These are phyloP conservation scores for Oxytropis ochrocephala DNA, from an alignment of 306 rosid species.

Conservation along the genomic window DNA sequence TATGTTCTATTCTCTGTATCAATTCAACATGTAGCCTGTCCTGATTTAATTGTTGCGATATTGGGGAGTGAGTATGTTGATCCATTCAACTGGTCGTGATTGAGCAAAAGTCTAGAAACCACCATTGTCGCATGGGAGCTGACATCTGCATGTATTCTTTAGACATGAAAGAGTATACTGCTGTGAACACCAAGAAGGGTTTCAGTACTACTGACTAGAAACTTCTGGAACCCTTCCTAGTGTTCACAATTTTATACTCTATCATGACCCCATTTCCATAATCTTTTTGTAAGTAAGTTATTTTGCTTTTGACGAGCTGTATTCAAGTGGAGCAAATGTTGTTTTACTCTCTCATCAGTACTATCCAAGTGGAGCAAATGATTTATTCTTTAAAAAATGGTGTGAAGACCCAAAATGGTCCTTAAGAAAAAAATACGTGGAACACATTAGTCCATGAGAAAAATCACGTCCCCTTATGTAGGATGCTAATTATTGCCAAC, in stretches of 20 bases:
- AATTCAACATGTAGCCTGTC: not conserved
- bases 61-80: not conserved
- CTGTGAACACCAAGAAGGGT: not conserved
- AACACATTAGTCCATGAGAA: too few relatives aligned
- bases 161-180: not conserved
- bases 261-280: not conserved
- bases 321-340: constrained; percentile 13
- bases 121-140: constrained; percentile 12
- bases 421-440: too few relatives aligned
- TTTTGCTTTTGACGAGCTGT: constrained; percentile 17
- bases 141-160: constrained; percentile 6
- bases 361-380: not conserved
- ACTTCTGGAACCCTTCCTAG: not conserved
- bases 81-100: not conserved
- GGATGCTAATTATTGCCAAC: too few relatives aligned
- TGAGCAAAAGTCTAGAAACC: constrained; percentile 1
- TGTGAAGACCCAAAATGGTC: too few relatives aligned
- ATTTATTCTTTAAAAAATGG: too few relatives aligned
- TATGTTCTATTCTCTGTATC: not conserved
- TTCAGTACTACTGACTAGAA: not conserved
- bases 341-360: not conserved
- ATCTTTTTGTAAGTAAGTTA: constrained; percentile 17
- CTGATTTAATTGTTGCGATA: not conserved
- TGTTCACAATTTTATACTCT: not conserved
- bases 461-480: too few relatives aligned